phyloP scores from a whole-genome alignment of 2,329 filamentous ascomycete genomes.

The Hypoxylon sp. region DNA sequence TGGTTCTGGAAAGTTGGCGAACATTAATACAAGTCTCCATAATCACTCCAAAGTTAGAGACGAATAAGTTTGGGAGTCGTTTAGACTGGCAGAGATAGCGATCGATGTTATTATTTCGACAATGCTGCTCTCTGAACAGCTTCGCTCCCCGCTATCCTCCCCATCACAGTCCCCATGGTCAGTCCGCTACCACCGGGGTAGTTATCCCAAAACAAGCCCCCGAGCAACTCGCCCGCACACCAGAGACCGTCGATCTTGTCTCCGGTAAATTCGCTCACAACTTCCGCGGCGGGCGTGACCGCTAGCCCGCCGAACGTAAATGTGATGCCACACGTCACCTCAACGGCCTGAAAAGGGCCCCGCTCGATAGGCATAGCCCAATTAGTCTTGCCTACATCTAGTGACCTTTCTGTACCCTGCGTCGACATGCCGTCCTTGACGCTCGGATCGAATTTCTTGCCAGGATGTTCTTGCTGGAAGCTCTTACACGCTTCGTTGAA shows the following conservation, averaged over 20 bases:
- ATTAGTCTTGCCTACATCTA: conserved; percentile 73
- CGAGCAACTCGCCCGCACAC: conserved; percentile 76
- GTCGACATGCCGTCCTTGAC: conserved; percentile 74
- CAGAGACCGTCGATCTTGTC: conserved; percentile 69
- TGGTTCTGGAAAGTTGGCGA: too few relatives aligned
- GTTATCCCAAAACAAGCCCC: conserved; percentile 74
- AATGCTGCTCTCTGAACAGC: conserved; percentile 50
- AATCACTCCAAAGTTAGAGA: too few relatives aligned
- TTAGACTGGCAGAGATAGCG: too few relatives aligned
- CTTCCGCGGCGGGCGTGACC: conserved; percentile 68
- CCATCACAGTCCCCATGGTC: conserved; percentile 71
- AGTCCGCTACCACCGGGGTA: conserved; percentile 75
- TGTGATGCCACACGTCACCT: conserved; percentile 75
- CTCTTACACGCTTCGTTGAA: conserved; percentile 72
- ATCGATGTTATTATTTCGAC: background rate
- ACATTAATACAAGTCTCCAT: too few relatives aligned
- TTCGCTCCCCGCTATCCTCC: conserved; percentile 58
- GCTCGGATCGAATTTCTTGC: conserved; percentile 69
- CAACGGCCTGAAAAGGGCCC: conserved; percentile 73
- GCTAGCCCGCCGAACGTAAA: conserved; percentile 78
- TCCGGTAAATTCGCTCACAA: conserved; percentile 64
- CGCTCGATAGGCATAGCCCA: conserved; percentile 73
- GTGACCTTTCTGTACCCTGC: conserved; percentile 61
- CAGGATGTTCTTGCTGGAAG: conserved; percentile 62
- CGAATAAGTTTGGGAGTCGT: too few relatives aligned